Evolutionary conservation across 2,329 filamentous ascomycete species (phyloP).

Genomic region (Epichloe sylvatica): DNA sequence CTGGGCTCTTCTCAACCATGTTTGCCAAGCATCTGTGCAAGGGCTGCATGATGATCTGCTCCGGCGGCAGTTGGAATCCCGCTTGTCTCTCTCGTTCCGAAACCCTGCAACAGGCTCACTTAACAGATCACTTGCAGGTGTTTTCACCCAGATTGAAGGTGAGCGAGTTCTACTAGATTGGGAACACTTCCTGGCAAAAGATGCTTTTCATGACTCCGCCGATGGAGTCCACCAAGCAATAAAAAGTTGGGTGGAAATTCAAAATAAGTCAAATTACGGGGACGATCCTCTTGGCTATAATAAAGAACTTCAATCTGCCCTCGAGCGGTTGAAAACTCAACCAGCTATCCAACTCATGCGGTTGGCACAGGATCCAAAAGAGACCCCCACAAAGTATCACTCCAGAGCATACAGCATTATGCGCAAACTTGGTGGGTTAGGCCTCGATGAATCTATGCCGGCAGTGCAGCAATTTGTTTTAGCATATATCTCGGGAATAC

Average conservation of each 20-base stretch:
- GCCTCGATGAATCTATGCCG: conserved; percentile 12
- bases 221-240: conserved; percentile 23
- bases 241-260: conserved; percentile 31
- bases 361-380: conserved; percentile 39
- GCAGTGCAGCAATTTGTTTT: conserved; percentile 15
- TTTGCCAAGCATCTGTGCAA: conserved; percentile 39
- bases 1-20: conserved; percentile 33
- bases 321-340: conserved; percentile 36
- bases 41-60: conserved; percentile 37
- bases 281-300: conserved; percentile 35
- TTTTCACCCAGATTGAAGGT: conserved; percentile 41
- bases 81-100: conserved; percentile 32
- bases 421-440: conserved; percentile 23
- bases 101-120: conserved; percentile 13
- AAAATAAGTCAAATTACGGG: conserved; percentile 25
- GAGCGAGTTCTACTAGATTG: conserved; percentile 34
- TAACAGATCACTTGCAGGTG: conserved; percentile 37
- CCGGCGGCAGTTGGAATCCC: conserved; percentile 28
- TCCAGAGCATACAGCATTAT: conserved; percentile 22
- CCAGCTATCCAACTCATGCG: conserved; percentile 38
- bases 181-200: conserved; percentile 13
- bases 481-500: conserved; percentile 41
- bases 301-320: conserved; percentile 35
- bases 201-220: conserved; percentile 9
- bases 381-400: conserved; percentile 36